Percentiles rank a stretch among this genome's conserved stretches.
Evolutionary conservation across 1,284 basidiomycete species (phyloP).

Genomic region (Leucoagaricus sp.): DNA sequence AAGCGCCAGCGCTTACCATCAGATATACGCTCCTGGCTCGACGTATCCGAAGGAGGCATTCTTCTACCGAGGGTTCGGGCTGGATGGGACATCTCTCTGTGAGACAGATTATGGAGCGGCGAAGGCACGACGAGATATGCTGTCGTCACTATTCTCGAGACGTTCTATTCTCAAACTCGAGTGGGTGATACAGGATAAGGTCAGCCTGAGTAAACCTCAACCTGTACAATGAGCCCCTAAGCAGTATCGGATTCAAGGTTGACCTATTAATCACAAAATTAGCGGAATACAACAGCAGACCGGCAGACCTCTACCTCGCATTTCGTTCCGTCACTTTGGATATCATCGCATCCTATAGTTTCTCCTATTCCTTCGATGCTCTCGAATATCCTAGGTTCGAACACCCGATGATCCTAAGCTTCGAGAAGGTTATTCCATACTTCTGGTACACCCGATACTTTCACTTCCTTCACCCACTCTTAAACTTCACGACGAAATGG

Average conservation of each 20-base stretch:
- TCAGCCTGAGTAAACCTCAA: slow-evolving; percentile 6
- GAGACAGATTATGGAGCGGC: slow-evolving; percentile 31
- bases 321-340: slow-evolving; percentile 36
- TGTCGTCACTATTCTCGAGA: slow-evolving; percentile 36
- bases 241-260: slow-evolving; percentile 20
- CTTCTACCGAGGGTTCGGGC: slow-evolving; percentile 33
- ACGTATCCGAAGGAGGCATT: slow-evolving; percentile 31
- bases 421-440: slow-evolving; percentile 25
- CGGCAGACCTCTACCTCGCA: slow-evolving; percentile 34
- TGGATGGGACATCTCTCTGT: slow-evolving; percentile 30
- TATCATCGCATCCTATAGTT: slow-evolving; percentile 37
- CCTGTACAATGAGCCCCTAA: not conserved
- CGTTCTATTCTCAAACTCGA: slow-evolving; percentile 36
- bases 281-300: slow-evolving; percentile 14
- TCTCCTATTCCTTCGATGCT: slow-evolving; percentile 27
- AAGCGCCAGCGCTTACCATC: slow-evolving; percentile 29
- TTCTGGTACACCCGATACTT: slow-evolving; percentile 31
- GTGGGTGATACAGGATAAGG: slow-evolving; percentile 33
- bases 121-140: slow-evolving; percentile 27
- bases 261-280: slow-evolving; percentile 28
- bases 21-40: slow-evolving; percentile 33
- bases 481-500: not conserved
- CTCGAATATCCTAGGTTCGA: slow-evolving; percentile 29
- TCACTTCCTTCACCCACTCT: slow-evolving; percentile 17
- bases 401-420: slow-evolving; percentile 28